These are phyloP conservation scores for Tricholoma sp. DNA, from an alignment of 768 basidiomycete species.

Conservation along the genomic window DNA sequence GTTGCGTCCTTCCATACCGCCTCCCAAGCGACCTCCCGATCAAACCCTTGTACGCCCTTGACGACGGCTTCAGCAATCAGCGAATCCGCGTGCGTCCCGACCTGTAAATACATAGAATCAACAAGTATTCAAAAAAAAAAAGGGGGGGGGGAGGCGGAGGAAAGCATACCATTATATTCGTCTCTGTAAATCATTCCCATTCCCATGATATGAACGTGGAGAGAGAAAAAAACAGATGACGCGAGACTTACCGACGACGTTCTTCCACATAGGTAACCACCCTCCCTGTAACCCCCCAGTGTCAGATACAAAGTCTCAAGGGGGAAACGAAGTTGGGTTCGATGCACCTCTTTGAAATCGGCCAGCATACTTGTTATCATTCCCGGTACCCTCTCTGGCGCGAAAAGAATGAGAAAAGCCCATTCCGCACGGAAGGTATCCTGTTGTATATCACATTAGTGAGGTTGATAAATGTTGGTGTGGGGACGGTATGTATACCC, in stretches of 20 bases:
- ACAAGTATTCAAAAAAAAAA: no score
- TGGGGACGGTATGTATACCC: conserved; percentile 43
- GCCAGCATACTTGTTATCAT: conserved; percentile 80
- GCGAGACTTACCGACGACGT: conserved; percentile 45
- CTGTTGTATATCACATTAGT: conserved; percentile 24
- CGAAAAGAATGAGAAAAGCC: conserved; percentile 74
- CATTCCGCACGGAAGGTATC: conserved; percentile 78
- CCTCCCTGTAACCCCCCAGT: conserved; percentile 43
- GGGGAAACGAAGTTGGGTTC: background rate
- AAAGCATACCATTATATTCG: conserved; percentile 68
- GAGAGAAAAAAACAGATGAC: no score
- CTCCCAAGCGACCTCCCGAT: conserved; percentile 60
- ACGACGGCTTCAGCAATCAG: conserved; percentile 67
- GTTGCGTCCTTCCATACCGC: conserved; percentile 73
- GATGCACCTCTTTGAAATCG: conserved; percentile 59
- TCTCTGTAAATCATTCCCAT: conserved; percentile 48
- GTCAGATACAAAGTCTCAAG: background rate
- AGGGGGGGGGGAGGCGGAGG: background rate
- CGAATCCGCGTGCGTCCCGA: conserved; percentile 77
- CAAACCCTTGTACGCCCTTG: conserved; percentile 61
- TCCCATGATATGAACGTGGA: no score
- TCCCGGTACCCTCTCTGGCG: conserved; percentile 68
- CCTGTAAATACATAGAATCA: conserved; percentile 31
- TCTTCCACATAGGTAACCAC: conserved; percentile 92
- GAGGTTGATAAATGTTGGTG: no score